phyloP scores from a whole-genome alignment of 176 grass and related monocot species.

The Oryza longistaminata region DNA sequence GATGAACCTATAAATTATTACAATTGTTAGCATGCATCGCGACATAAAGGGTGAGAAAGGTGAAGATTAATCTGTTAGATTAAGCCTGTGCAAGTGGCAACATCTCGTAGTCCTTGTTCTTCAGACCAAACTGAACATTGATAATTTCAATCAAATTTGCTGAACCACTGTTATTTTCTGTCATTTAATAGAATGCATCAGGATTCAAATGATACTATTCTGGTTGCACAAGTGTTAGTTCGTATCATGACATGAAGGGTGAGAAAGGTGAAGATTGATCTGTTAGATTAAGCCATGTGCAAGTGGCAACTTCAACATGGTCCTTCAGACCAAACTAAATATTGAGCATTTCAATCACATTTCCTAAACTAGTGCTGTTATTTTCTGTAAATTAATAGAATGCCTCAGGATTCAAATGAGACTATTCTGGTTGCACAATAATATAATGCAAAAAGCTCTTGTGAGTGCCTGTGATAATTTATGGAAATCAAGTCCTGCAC shows the following conservation, averaged over 20 bases:
- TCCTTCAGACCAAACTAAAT: neutral
- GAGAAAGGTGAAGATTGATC: neutral
- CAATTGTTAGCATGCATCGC: neutral
- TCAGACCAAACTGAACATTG: slow-evolving; percentile 3
- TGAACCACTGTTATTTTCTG: neutral
- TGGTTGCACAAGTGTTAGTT: neutral
- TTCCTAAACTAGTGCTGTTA: neutral
- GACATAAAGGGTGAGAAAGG: neutral
- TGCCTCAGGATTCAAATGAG: neutral
- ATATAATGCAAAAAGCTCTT: slow-evolving; percentile 8
- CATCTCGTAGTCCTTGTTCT: neutral
- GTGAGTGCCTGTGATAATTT: neutral
- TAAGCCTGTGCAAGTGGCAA: neutral
- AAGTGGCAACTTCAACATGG: neutral
- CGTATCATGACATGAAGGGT: neutral
- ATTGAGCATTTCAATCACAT: slow-evolving; percentile 6
- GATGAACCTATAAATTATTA: neutral
- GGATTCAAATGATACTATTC: neutral
- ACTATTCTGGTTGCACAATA: neutral
- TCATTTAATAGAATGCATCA: slow-evolving; percentile 9
- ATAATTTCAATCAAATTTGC: neutral
- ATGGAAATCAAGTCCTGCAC: neutral
- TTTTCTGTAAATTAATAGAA: slow-evolving; percentile 8
- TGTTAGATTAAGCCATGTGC: neutral
- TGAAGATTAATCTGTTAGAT: neutral